Evolutionary conservation across 1,284 basidiomycete species (phyloP), one percentile per base, ranked within the genome.

Genomic region (Hemileia vastatrix): DNA sequence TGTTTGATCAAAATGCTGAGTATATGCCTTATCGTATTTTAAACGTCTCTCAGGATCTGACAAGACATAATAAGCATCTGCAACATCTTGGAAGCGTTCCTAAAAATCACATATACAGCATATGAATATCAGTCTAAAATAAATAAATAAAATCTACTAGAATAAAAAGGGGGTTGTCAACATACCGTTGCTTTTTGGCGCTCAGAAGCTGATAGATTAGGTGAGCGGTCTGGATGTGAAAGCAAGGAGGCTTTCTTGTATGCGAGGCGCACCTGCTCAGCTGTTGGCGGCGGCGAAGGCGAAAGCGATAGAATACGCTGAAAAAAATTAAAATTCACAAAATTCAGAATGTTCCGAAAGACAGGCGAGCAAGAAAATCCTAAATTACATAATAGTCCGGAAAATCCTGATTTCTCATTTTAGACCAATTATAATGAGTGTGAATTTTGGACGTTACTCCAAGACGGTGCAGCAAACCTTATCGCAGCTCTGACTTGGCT

Each of bases 41-140:
- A 87, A 82, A 57, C 91, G 81, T 47, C 84, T 80, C 15, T 67
- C 70, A 1, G 83, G 77, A 77, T 96, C 90, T 0, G 89, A 93
- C 24, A 97, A 83, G 6, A 95, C 88, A 76, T 92, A 97, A 79
- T 96, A 96, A 8, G 93, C 93, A 78, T 97, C 92, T 54, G 93
- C 90, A 65, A 96, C 86, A 70, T 76, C 65, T 68, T 75, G 68
- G 67, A 75, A 54, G 70, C 77, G 56, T 69, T 53, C 44, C 57
- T 59, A 19, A 15, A 43, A n/a, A 43, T 8, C 8, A 43, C 9
- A 43, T 8, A n/a, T 8, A 8, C 9, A 43, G n/a, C 9, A 43
- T 8, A n/a, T 43, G 40, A n/a, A 43, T 43, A 8, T 43, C 9
- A 8, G 40, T 8, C 8, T 43, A 8, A 31, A 43, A 40, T 43